Conservation (phyloP, 139 green algal genomes). For the Mesostigma viride region DNA sequence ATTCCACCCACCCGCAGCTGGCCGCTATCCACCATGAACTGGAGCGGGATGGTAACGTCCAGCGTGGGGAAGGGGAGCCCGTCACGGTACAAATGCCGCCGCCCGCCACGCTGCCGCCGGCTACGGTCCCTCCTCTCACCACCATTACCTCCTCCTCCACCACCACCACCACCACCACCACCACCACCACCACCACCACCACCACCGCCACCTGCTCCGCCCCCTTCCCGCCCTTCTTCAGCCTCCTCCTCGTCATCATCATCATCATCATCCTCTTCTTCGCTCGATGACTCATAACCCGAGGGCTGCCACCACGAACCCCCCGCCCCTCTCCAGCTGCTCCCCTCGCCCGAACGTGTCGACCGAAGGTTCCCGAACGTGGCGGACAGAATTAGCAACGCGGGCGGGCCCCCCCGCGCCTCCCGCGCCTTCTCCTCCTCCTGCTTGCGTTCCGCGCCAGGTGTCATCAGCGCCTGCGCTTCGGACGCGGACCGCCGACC, state of each 20-base stretch:
- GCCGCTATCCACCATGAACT: slow-evolving; percentile 19
- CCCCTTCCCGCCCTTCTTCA: too few relatives aligned
- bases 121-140: neutral
- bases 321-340: neutral
- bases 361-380: slow-evolving; percentile 10
- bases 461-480: slow-evolving; percentile 2
- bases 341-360: neutral
- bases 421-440: neutral
- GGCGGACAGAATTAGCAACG: slow-evolving; percentile 8
- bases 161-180: too few relatives aligned
- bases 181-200: too few relatives aligned
- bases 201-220: too few relatives aligned
- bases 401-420: too few relatives aligned
- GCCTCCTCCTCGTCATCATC: neutral
- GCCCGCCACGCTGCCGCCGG: neutral
- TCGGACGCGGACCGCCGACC: neutral
- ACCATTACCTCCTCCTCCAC: neutral
- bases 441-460: slow-evolving; percentile 9
- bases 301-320: neutral
- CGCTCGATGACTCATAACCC: neutral
- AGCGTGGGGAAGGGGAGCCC: slow-evolving; percentile 11
- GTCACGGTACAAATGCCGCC: neutral
- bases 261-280: neutral
- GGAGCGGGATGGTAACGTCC: slow-evolving; percentile 8
- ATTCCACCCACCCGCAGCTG: neutral